Evolutionary conservation across 2,329 filamentous ascomycete genomes (phyloP).

Genomic region (Penicillium sp.): DNA sequence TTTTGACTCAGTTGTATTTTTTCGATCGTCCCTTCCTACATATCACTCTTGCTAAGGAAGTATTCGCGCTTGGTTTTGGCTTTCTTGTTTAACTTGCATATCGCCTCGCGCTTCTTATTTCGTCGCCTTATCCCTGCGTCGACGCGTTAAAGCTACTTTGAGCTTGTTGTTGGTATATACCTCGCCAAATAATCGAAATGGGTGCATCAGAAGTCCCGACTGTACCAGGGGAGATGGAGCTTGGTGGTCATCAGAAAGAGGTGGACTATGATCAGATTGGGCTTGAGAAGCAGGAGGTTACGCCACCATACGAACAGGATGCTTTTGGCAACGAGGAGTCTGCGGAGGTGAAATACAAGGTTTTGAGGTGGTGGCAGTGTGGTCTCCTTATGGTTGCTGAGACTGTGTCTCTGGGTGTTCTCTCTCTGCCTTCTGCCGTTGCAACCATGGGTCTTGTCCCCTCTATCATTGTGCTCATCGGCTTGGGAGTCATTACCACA

Average conservation of each 20-base stretch:
- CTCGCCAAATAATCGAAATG: constrained; percentile 1
- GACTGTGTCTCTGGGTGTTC: constrained; percentile 56
- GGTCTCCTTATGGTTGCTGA: constrained; percentile 56
- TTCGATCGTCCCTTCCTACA: neutral
- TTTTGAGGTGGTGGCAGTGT: constrained; percentile 51
- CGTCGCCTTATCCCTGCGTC: neutral
- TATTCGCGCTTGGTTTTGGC: neutral
- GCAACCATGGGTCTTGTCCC: constrained; percentile 53
- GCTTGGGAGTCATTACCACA: constrained; percentile 56
- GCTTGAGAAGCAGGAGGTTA: constrained; percentile 18
- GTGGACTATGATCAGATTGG: neutral
- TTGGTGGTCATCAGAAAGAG: neutral
- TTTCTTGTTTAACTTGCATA: neutral
- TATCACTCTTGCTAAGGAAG: neutral
- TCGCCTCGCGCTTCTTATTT: neutral
- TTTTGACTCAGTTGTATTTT: constrained; percentile 5
- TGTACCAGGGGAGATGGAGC: constrained; percentile 2
- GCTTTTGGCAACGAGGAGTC: constrained; percentile 43
- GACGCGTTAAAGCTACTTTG: neutral
- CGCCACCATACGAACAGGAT: constrained; percentile 29
- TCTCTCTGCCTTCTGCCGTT: constrained; percentile 55
- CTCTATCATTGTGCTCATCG: constrained; percentile 53
- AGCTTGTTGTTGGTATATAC: neutral
- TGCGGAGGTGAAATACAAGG: constrained; percentile 52
- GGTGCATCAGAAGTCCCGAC: neutral